These are phyloP conservation scores for Bromus sterilis DNA, from an alignment of 176 grass and related monocot genomes.

Conservation along the genomic window DNA sequence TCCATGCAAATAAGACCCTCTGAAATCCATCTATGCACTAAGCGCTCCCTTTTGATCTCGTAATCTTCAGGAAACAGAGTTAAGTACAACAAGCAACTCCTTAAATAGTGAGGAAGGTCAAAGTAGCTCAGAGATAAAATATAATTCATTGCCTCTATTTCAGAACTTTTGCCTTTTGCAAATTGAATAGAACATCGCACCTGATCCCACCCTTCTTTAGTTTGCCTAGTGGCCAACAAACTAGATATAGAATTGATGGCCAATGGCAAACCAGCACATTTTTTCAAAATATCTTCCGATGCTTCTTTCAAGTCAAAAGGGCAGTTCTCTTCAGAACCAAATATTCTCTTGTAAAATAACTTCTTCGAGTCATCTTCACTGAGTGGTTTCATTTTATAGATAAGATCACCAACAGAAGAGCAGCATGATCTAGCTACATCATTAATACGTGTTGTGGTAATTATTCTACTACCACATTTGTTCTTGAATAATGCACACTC, in stretches of 20 bases:
- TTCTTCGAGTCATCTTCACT: neutral
- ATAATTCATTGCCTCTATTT: neutral
- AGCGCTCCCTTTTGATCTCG: neutral
- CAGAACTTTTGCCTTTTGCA: neutral
- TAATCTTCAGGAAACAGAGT: constrained; percentile 14
- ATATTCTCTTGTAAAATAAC: constrained; percentile 5
- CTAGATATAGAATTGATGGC: constrained; percentile 2
- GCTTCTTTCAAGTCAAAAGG: neutral
- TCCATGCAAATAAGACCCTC: neutral
- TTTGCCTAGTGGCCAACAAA: neutral
- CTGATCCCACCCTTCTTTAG: neutral
- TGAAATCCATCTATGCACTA: constrained; percentile 14
- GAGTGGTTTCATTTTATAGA: neutral
- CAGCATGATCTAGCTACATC: neutral
- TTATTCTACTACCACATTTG: neutral
- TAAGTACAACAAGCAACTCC: constrained; percentile 14
- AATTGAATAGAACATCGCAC: neutral
- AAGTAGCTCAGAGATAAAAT: constrained; percentile 15
- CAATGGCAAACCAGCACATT: constrained; percentile 18
- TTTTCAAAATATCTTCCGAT: neutral
- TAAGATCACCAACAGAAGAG: neutral
- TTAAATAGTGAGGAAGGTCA: neutral
- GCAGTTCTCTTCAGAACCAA: neutral
- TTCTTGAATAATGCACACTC: neutral
- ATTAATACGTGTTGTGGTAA: neutral